Evolutionary conservation across 2,329 filamentous ascomycete species (phyloP), one percentile per base, ranked within the genome.

Genomic region (Diaporthe citri): DNA sequence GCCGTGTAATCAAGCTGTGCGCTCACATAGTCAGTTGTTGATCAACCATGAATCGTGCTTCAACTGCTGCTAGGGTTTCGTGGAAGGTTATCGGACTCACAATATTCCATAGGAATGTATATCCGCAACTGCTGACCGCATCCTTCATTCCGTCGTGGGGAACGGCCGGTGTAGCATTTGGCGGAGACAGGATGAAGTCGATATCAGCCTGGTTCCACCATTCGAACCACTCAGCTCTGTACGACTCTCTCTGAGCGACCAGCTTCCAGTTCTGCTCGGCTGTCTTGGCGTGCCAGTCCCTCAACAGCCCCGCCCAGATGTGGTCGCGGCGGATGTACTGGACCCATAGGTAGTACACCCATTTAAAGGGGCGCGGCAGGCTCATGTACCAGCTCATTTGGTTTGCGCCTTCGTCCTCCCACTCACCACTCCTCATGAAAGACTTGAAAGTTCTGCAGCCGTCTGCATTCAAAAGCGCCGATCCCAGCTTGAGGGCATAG

Each of bases 71-170:
- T 46, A 8, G 39, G 36, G 12, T 71, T 46, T 9, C 34, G 17
- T 43, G 43, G 56, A 22, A 13, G 71, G 34, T 46, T 13, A n/a
- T 12, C 5, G 52, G 9, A 85, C 90, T 84, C 85, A 94, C 93
- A 80, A 98, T 78, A 80, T 98, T 98, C 86, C 97, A 98, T 73
- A 98, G 84, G 82, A 98, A 98, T 0, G 96, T 98, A 81, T 98
- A 98, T 1, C 95, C 95, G 80, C 96, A 98, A 78, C 93, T 95
- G 77, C 93, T 94, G 59, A 97, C 92, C 3, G 95, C 95, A 79
- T 96, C 92, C 78, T 91, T 90, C 95, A 98, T 98, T 0, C 92
- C 95, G 62, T 92, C 91, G 81, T 97, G 95, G 0, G 95, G 95
- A 4, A 97, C 90, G 0, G 96, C 96, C 1, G 96, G 95, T 0